phyloP scores from a whole-genome alignment of 805 yeast genomes.

The Komagataella ulmi region DNA sequence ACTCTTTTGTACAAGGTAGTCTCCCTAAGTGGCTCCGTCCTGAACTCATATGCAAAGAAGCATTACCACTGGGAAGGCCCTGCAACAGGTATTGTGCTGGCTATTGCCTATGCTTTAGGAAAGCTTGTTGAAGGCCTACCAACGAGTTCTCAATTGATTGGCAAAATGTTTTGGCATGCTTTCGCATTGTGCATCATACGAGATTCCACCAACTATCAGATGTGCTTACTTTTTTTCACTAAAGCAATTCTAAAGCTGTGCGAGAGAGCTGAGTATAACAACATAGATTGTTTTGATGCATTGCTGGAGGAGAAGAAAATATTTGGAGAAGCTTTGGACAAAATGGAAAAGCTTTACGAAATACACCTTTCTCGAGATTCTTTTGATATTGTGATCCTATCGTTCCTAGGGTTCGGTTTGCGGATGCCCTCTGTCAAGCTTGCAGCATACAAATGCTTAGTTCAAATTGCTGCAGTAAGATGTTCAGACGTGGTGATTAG shows the following conservation, averaged over 20 bases:
- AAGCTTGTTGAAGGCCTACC: constrained; percentile 36
- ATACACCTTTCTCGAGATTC: constrained; percentile 27
- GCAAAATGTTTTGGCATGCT: constrained; percentile 36
- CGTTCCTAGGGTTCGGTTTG: constrained; percentile 4
- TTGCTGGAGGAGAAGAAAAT: constrained; percentile 13
- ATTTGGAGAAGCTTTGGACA: constrained; percentile 26
- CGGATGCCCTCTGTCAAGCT: neutral
- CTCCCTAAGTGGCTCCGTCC: constrained; percentile 1
- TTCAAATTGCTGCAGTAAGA: neutral
- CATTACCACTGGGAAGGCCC: neutral
- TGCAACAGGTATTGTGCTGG: neutral
- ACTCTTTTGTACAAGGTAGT: constrained; percentile 25
- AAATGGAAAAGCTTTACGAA: constrained; percentile 28
- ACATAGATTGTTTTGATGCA: neutral
- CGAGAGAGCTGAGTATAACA: neutral
- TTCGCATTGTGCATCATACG: constrained; percentile 7
- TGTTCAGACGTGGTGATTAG: neutral
- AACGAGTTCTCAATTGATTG: constrained; percentile 27
- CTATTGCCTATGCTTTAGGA: constrained; percentile 26
- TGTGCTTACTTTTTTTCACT: neutral
- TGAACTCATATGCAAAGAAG: neutral
- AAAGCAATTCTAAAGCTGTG: neutral
- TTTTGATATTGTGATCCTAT: constrained; percentile 37
- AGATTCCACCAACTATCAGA: neutral
- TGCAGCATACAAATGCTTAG: neutral